phyloP scores from a whole-genome alignment of 345 rosid species.

The Atalantia buxifolia region DNA sequence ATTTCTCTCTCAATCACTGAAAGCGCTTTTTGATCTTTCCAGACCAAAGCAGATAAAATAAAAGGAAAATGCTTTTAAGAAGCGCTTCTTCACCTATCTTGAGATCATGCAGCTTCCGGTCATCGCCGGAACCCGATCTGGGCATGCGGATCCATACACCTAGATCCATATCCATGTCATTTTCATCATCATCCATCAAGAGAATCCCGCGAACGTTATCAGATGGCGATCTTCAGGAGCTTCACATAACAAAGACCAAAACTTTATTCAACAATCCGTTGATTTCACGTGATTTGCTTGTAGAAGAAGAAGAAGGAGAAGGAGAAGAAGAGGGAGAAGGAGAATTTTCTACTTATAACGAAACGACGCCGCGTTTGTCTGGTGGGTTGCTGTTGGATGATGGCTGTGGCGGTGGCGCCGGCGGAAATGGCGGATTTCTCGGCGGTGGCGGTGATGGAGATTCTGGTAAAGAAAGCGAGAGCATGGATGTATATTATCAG shows the following conservation, averaged over 20 bases:
- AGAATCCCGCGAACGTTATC: constrained; percentile 25
- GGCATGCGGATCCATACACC: background rate
- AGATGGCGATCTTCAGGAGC: constrained; percentile 22
- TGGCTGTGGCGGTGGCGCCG: constrained; percentile 11
- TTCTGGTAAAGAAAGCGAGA: constrained; percentile 25
- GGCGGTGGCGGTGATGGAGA: constrained; percentile 25
- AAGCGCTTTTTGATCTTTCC: background rate
- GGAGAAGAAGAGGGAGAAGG: constrained; percentile 8
- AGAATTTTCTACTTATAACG: constrained; percentile 1
- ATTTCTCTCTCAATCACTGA: background rate
- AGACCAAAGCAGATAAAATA: background rate
- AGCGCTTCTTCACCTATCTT: constrained; percentile 37
- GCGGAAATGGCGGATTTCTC: constrained; percentile 9
- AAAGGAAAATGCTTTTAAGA: constrained; percentile 31
- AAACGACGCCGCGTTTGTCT: background rate
- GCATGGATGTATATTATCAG: constrained; percentile 41
- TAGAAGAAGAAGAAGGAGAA: background rate
- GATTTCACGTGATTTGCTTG: constrained; percentile 2
- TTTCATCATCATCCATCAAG: constrained; percentile 11
- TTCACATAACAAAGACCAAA: constrained; percentile 10
- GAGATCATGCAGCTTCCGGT: constrained; percentile 12
- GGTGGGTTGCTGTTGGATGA: constrained; percentile 5
- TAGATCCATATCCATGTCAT: constrained; percentile 21
- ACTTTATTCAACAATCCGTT: background rate
- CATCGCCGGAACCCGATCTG: constrained; percentile 11